Conservation (phyloP, 2,329 filamentous ascomycete genomes). For the Penicillium italicum region DNA sequence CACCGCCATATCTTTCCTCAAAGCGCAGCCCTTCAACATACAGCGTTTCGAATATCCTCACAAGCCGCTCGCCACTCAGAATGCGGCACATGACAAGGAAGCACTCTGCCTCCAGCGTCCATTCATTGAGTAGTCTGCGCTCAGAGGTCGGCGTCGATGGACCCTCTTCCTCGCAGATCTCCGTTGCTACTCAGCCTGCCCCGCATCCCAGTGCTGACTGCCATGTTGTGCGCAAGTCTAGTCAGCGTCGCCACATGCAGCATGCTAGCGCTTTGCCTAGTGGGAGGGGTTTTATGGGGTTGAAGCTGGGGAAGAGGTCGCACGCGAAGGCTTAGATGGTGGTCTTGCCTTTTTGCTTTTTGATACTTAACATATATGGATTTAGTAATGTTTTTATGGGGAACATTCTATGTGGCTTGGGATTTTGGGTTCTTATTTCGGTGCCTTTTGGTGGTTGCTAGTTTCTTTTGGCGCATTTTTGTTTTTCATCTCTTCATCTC, state of each 20-base stretch:
- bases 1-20: constrained; percentile 4
- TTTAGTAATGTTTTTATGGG: neutral
- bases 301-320: constrained; percentile 23
- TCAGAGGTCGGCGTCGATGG: constrained; percentile 25
- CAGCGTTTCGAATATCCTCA: constrained; percentile 24
- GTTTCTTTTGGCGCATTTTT: neutral
- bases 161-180: constrained; percentile 2
- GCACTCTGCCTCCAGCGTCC: constrained; percentile 25
- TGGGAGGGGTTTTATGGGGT: constrained; percentile 21
- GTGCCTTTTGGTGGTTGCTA: neutral
- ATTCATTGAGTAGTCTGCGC: constrained; percentile 30
- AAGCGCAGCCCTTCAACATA: constrained; percentile 23
- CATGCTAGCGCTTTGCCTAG: constrained; percentile 17
- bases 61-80: constrained; percentile 21
- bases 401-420: neutral
- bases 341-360: neutral
- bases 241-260: constrained; percentile 16
- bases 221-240: constrained; percentile 12
- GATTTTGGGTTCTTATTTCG: neutral
- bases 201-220: constrained; percentile 1
- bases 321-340: constrained; percentile 12
- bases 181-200: constrained; percentile 2
- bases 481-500: too few relatives aligned
- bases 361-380: neutral
- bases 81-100: constrained; percentile 29